These are phyloP conservation scores for Decorospora gaudefroyi DNA, from an alignment of 2,329 filamentous ascomycete genomes.

Conservation along the genomic window DNA sequence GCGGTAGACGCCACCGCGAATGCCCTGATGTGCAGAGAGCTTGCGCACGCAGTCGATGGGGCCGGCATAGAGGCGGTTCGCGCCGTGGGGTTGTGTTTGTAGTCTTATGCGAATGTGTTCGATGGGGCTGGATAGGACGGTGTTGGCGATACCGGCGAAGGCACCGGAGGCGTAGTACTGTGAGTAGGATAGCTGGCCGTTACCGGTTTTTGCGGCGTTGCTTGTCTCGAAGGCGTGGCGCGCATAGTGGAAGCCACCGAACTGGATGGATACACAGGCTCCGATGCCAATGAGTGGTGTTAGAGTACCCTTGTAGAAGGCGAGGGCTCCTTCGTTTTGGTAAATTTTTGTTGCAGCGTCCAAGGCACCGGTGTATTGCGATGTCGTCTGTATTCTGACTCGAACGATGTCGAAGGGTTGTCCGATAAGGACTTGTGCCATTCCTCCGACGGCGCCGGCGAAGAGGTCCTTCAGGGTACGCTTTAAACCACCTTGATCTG, in stretches of 20 bases:
- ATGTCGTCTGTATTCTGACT: conserved; percentile 90
- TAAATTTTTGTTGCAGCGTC: conserved; percentile 83
- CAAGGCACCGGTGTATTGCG: conserved; percentile 77
- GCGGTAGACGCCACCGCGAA: conserved; percentile 78
- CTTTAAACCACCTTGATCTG: conserved; percentile 42
- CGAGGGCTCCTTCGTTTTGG: conserved; percentile 81
- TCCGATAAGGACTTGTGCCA: conserved; percentile 91
- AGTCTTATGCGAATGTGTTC: conserved; percentile 96
- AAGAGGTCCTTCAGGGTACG: conserved; percentile 81
- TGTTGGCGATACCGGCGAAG: conserved; percentile 91
- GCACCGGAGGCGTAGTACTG: conserved; percentile 93
- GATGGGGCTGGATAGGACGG: conserved; percentile 84
- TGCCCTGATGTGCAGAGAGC: conserved; percentile 69
- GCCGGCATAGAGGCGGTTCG: conserved; percentile 74
- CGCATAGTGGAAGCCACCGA: conserved; percentile 93
- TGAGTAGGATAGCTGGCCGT: conserved; percentile 67
- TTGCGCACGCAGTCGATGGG: conserved; percentile 91
- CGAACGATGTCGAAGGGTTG: conserved; percentile 76
- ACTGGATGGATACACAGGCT: conserved; percentile 94
- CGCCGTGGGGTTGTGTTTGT: conserved; percentile 93
- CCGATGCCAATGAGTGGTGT: conserved; percentile 95
- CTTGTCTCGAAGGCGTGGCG: conserved; percentile 80
- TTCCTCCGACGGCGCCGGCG: conserved; percentile 84
- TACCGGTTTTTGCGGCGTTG: conserved; percentile 58
- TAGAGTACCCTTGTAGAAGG: conserved; percentile 98